Evolutionary conservation across 2,329 filamentous ascomycete species (phyloP).

Genomic region (Aspergillus quadricinctus): DNA sequence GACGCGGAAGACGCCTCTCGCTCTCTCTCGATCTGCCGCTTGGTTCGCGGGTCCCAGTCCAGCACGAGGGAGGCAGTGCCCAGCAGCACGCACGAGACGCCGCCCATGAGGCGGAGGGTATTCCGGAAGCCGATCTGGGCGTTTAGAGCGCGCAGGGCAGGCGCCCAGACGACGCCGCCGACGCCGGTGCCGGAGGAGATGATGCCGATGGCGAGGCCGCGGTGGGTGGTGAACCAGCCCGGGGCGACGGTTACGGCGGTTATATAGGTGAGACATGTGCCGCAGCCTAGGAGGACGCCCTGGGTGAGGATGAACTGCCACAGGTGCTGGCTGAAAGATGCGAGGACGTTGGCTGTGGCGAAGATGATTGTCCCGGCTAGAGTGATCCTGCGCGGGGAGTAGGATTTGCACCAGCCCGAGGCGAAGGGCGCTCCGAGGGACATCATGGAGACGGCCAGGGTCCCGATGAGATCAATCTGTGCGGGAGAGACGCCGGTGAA

Average conservation of each 20-base stretch:
- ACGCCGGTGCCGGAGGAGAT: constrained; percentile 38
- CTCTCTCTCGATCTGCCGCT: constrained; percentile 18
- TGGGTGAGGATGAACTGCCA: constrained; percentile 35
- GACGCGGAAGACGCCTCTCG: constrained; percentile 13
- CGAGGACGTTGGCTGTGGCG: constrained; percentile 29
- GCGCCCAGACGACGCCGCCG: constrained; percentile 39
- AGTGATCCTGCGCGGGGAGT: constrained; percentile 29
- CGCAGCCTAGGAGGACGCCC: constrained; percentile 37
- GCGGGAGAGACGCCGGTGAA: constrained; percentile 34
- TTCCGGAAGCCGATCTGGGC: constrained; percentile 35
- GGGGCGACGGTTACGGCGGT: constrained; percentile 37
- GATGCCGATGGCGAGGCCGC: constrained; percentile 39
- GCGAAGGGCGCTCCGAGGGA: constrained; percentile 34
- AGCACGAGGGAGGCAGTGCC: constrained; percentile 22
- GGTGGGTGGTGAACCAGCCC: constrained; percentile 34
- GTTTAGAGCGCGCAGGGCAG: constrained; percentile 29
- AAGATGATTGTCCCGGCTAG: constrained; percentile 33
- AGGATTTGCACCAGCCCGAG: constrained; percentile 33
- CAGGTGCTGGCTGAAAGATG: constrained; percentile 30
- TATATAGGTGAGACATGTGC: constrained; percentile 36
- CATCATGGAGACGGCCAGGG: constrained; percentile 35
- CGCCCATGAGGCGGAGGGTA: constrained; percentile 31
- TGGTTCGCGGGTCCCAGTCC: constrained; percentile 28
- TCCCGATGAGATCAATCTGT: constrained; percentile 38
- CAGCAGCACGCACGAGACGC: constrained; percentile 27